Evolutionary conservation across 2,329 filamentous ascomycete genomes (phyloP), one percentile per base, ranked within the genome.

Genomic region (Aureobasidium lini): DNA sequence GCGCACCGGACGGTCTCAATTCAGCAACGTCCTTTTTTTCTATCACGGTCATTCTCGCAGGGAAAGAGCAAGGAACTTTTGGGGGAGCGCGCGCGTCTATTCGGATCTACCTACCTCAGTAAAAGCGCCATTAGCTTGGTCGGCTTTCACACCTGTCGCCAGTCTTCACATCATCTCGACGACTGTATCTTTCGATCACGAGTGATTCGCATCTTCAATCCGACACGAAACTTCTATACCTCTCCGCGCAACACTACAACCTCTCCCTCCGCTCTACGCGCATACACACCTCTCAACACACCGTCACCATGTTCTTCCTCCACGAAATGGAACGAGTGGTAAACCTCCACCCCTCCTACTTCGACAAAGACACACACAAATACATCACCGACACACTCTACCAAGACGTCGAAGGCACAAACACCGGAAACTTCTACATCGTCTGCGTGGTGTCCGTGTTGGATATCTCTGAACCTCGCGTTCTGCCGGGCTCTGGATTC

Each of bases 381-480:
- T 86, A 95, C 68, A 89, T 99, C 42, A 93, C 89, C 54, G 87
- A 88, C 66, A 91, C 93, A 74, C 84, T 99, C 31, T 83, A 96
- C 64, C 87, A 89, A 70, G 93, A 97, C 71, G 90, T 96, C 63
- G 94, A 99, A 76, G 94, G 94, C 28, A 93, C 89, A 43, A 96
- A 92, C 75, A 94, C 91, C 3, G 94, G 94, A 61, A 90, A 90
- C 72, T 96, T 95, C 79, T 97, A 94, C 75, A 95, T 99, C 71
- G 94, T 99, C 68, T 94, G 91, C 70, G 95, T 99, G 69, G 93
- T 99, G 84, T 92, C 96, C 74, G 89, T 92, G 50, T 92, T 95
- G 69, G 89, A 96, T 66, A 93, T 97, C 69, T 95, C 90, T 15
- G 91, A 96, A 70, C 70, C 71, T 11, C 87, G 90, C 66, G 93